Evolutionary conservation across 2,329 filamentous ascomycete species (phyloP).

Genomic region (Talaromyces sp.): DNA sequence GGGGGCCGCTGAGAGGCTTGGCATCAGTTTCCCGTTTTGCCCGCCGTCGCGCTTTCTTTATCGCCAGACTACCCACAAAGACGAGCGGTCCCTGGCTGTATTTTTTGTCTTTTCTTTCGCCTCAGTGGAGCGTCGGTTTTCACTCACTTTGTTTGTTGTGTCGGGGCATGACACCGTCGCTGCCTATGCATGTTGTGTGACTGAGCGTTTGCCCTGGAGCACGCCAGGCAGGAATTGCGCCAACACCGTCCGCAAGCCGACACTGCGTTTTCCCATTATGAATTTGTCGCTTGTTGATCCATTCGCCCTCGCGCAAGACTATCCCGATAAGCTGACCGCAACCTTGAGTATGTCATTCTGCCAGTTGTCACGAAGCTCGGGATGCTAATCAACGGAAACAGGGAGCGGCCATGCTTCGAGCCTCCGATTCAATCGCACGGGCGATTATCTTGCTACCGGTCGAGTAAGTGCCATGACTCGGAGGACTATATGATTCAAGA

Average conservation of each 20-base stretch:
- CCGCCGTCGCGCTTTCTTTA: background rate
- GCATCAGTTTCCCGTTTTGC: background rate
- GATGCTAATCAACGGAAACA: conserved; percentile 20
- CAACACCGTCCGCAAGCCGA: background rate
- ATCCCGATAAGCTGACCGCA: conserved; percentile 82
- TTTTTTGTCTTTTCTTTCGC: background rate
- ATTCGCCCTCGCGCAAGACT: conserved; percentile 70
- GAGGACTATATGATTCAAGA: background rate
- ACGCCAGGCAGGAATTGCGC: conserved; percentile 9
- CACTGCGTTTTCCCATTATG: conserved; percentile 40
- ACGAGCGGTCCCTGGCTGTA: background rate
- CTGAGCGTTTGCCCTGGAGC: conserved; percentile 15
- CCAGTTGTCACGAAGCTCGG: conserved; percentile 32
- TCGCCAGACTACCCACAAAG: background rate
- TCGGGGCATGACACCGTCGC: background rate
- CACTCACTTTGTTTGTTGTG: background rate
- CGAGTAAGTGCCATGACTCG: conserved; percentile 50
- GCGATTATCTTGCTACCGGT: conserved; percentile 90
- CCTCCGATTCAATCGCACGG: conserved; percentile 84
- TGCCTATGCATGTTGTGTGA: conserved; percentile 5
- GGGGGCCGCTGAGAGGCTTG: background rate
- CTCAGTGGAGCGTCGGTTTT: background rate
- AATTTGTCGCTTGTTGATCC: conserved; percentile 68
- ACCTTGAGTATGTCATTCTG: conserved; percentile 60
- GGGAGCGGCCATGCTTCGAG: conserved; percentile 60